Base-by-base conservation (phyloP, 169 alveolate species). In the Plasmodium knowlesi region DNA sequence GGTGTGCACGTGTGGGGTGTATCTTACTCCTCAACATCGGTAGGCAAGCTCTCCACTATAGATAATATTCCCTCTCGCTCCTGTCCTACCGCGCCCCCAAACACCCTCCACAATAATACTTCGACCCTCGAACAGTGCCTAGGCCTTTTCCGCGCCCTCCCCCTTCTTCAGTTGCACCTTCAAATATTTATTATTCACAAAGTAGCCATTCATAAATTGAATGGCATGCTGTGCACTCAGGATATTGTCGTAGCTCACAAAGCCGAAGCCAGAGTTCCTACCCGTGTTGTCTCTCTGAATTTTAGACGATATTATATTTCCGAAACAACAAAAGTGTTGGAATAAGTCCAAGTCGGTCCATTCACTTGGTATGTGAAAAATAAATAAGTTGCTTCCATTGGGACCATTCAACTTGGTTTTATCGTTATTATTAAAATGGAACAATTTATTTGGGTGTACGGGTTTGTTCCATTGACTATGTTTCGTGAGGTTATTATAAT, bases 401-500 rank as follows among this genome's bases (percentile, higher is more conserved):
- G 99, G 99, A 8, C 99, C 99, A 43, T 74, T 93, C 19, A 79
- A 50, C 70, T 95, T 89, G 34, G 91, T 96, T 43, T 96, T 94
- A 25, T 95, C 97, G 57, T 94, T 95, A 39, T 80, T 84, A 22
- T 83, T 91, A 83, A 80, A 67, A 16, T 73, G 92, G 70, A 96
- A 83, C 90, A 89, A 22, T 84, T 72, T 90, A 93, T 79, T 92
- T n/a, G 97, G 97, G 5, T 98, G 98, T 37, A 96, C 89, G 22
- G 99, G 99, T 57, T 96, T 92, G 92, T 97, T 98, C 99, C 99
- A 98, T 92, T 97, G 98, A 12, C 98, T 97, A 84, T 96, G 93
- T 46, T 97, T 97, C 12, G 99, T 97, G 39, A 96, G 85, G 81
- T 90, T 94, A 90, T 97, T 97, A 95, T 96, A 96, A 88, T 97